Conservation (phyloP, 345 rosid genomes). For the Capsella bursapastoris region DNA sequence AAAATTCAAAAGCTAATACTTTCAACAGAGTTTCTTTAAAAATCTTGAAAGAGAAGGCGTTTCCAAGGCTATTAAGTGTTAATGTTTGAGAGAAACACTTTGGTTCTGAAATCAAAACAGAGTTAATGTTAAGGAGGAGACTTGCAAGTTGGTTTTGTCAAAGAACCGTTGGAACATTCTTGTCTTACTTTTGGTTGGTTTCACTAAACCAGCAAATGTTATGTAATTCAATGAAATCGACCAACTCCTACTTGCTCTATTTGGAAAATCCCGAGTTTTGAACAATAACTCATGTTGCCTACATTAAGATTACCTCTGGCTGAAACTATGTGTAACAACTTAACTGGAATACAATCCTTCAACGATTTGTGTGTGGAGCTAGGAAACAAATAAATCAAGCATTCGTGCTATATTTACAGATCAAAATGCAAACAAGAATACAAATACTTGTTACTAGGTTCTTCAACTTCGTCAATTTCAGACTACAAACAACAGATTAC, state of each 20-base stretch:
- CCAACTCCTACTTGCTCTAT: not conserved
- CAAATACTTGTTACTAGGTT: constrained; percentile 25
- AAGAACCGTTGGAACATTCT: not conserved
- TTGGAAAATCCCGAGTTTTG: not conserved
- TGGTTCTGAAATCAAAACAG: not conserved
- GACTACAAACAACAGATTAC: constrained; percentile 46
- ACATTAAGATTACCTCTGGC: not conserved
- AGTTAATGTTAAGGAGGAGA: not conserved
- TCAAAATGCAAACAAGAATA: constrained; percentile 34
- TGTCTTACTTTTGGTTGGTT: not conserved
- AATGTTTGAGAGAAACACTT: not conserved
- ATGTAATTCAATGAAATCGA: not conserved
- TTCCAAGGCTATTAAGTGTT: not conserved
- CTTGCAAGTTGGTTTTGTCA: not conserved
- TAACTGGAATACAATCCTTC: not conserved
- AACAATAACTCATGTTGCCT: not conserved
- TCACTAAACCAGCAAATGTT: not conserved
- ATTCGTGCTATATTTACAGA: constrained; percentile 29
- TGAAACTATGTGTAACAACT: not conserved
- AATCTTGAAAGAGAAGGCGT: not conserved
- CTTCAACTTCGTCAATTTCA: constrained; percentile 21
- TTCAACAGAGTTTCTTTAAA: no score
- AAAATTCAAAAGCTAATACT: not conserved
- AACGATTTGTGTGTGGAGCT: not conserved
- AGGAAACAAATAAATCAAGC: constrained; percentile 7